Base-by-base conservation (phyloP, 169 alveolate species). In the Eimeria nieschulzi region DNA sequence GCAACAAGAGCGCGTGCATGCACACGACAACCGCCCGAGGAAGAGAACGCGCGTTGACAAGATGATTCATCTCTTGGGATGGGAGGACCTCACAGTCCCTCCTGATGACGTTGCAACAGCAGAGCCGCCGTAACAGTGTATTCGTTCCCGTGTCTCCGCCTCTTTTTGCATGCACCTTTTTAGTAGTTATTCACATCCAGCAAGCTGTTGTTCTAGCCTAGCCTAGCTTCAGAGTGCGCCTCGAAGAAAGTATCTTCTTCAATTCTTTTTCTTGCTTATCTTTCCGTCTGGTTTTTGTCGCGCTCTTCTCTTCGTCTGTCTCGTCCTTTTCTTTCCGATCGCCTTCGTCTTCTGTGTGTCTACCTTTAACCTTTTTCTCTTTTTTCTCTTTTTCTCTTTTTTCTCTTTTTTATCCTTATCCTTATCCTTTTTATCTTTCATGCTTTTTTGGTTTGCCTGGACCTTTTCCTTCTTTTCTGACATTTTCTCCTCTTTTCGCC, bases 201-300 rank as follows among this genome's bases (percentile, higher is more conserved):
- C 75, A 19, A 21, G 75, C 66, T 59, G 66, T 17, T 59, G 66
- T 10, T 10, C 66, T 5, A 13, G 66, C 21, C 75, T 66, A 66
- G 15, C 46, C 46, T 25, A 66, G 75, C 21, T n/a, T 66, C 13
- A 66, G 39, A 66, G 82, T 72, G 82, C 82, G 82, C 7, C 12
- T 19, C 19, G 82, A 72, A 7, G 82, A 72, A 5, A 72, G 56
- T 7, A 25, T n/a, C 82, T 33, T 23, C 82, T 7, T 72, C 21
- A 72, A 55, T 25, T 72, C 82, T 25, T 72, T 72, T 55, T 72
- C 82, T 6, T 7, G 21, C 46, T 66, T 66, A 5, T n/a, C 39
- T n/a, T 66, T 15, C 21, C 21, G 21, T 25, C 21, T 66, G 5
- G 1, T 0, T 8, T 25, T 15, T 66, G 6, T 9, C 9, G 75